Evolutionary conservation across 306 rosid genomes (phyloP).

Genomic region (Gillenia trifoliata): DNA sequence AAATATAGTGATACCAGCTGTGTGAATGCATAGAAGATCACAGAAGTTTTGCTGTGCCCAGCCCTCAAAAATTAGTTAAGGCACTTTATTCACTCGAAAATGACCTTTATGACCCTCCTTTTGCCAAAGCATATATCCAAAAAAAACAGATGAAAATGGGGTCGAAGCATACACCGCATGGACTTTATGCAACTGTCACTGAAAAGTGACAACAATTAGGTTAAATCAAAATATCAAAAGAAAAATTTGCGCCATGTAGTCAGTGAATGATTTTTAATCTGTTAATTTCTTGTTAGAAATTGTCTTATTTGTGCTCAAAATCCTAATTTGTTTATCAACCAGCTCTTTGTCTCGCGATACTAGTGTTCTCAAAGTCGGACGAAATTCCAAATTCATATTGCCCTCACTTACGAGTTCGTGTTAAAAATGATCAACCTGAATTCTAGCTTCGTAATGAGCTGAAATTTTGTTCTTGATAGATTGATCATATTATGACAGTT

Average conservation of each 20-base stretch:
- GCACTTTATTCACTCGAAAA: conserved; percentile 17
- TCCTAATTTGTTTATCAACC: not conserved
- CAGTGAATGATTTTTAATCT: not conserved
- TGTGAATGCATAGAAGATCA: conserved; percentile 17
- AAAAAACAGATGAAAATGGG: conserved; percentile 10
- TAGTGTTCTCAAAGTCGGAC: too few relatives aligned
- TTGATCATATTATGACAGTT: too few relatives aligned
- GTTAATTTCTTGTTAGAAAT: too few relatives aligned
- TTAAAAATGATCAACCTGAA: not conserved
- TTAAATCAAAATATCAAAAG: not conserved
- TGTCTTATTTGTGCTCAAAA: not conserved
- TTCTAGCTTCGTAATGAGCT: too few relatives aligned
- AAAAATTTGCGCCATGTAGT: not conserved
- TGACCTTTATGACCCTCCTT: conserved; percentile 23
- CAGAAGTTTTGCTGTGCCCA: conserved; percentile 4
- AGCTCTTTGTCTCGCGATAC: not conserved
- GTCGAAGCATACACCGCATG: conserved; percentile 16
- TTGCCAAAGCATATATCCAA: not conserved
- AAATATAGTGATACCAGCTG: conserved; percentile 29
- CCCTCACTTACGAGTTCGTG: not conserved
- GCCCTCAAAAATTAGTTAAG: conserved; percentile 26
- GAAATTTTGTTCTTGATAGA: too few relatives aligned
- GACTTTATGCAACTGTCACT: not conserved
- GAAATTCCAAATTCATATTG: too few relatives aligned
- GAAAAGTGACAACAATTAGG: not conserved